Base-by-base conservation (phyloP, 2,329 filamentous ascomycete species). In the Pseudogymnoascus sp. region DNA sequence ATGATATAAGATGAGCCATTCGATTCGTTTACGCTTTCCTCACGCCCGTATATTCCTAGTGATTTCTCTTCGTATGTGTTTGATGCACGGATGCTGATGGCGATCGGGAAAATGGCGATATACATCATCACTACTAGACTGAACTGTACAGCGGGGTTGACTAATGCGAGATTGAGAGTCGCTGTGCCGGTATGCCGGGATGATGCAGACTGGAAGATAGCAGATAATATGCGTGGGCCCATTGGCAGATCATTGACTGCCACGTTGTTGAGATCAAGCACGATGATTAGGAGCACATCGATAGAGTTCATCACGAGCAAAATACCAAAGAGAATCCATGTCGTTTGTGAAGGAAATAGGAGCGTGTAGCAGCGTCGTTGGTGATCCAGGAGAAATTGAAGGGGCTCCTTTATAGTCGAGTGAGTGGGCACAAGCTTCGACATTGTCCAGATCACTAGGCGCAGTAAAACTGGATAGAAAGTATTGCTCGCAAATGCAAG, bases 121-220 rank as follows among this genome's bases (percentile, higher is more conserved):
- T 97, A 97, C 94, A 97, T 97, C 93, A 97, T 97, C 75, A 97
- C 87, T 75, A 97, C 79, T 77, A 97, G 97, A 23, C 92, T 91
- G 12, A 95, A 91, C 70, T 96, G 92, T 62, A 97, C 91, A 3
- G 89, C 94, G 0, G 94, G 92, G 67, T 97, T 92, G 1, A 99
- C 79, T 0, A 83, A 77, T 1, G 89, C 79, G 38, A 97, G 77
- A 72, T 88, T 91, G 69, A 97, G 84, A 28, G 89, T 89, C 1
- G 89, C 82, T 70, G 97, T 96, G 0, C 94, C 93, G 3, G 94
- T 93, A 0, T 93, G 97, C 72, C 94, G 82, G 1, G 93, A 97
- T 4, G 91, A 88, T 0, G 88, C 86, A 1, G 93, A 93, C 74
- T 97, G 92, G 72, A 97, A 99, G 67, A 94, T 84, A 11, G 90